These are phyloP conservation scores for Mortierella alpina DNA, from an alignment of 192 early-diverging fungal genomes.

Conservation along the genomic window DNA sequence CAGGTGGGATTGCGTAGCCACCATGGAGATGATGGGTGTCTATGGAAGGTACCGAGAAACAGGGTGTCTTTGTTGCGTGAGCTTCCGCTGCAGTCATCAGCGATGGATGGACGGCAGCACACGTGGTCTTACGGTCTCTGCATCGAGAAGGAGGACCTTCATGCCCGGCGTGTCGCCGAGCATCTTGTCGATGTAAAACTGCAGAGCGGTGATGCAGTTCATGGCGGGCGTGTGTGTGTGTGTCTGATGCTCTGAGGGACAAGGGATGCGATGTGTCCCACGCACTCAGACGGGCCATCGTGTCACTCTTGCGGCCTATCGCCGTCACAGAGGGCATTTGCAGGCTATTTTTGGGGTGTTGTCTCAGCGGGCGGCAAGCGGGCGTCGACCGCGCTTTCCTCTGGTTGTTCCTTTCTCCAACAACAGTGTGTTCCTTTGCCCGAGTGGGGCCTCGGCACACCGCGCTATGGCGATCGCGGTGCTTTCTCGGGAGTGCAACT, in stretches of 20 bases:
- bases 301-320: too few relatives aligned
- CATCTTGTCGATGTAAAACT: constrained; percentile 95
- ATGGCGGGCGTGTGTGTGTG: constrained; percentile 52
- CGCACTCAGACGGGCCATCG: too few relatives aligned
- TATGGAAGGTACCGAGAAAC: constrained; percentile 51
- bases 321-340: too few relatives aligned
- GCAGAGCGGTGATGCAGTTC: constrained; percentile 83
- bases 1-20: constrained; percentile 92
- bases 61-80: not conserved
- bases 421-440: too few relatives aligned
- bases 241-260: not conserved
- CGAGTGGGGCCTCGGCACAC: too few relatives aligned
- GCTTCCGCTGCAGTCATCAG: not conserved
- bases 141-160: constrained; percentile 96
- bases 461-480: too few relatives aligned
- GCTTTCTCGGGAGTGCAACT: too few relatives aligned
- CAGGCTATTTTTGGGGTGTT: too few relatives aligned
- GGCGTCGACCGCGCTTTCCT: too few relatives aligned
- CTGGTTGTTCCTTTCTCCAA: too few relatives aligned
- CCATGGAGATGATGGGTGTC: constrained; percentile 95
- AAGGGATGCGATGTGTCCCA: not conserved
- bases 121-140: constrained; percentile 79
- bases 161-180: constrained; percentile 91
- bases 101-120: not conserved
- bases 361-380: too few relatives aligned